Evolutionary conservation across 192 early-diverging fungal genomes (phyloP).

Genomic region (Rhizoclosmatium globosum): DNA sequence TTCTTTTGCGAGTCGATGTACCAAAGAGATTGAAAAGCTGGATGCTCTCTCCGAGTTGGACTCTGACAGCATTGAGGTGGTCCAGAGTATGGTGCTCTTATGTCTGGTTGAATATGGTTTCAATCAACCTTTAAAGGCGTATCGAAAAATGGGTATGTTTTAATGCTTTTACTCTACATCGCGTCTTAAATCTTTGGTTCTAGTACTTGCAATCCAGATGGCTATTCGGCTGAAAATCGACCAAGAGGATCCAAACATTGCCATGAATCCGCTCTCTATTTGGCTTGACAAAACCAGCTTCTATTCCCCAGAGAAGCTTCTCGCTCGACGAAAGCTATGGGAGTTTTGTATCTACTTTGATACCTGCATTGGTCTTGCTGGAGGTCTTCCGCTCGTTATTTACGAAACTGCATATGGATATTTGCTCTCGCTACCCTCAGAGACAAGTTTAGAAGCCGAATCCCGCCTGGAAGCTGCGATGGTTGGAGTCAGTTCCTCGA

Average conservation of each 20-base stretch:
- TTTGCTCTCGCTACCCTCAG: conserved; percentile 11
- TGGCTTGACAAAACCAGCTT: conserved; percentile 26
- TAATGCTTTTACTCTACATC: background rate
- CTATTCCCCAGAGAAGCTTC: conserved; percentile 3
- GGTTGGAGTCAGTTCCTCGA: background rate
- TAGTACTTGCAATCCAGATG: conserved; percentile 33
- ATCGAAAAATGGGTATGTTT: conserved; percentile 30
- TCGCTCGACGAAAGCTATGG: conserved; percentile 31
- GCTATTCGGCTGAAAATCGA: conserved; percentile 31
- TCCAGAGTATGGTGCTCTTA: conserved; percentile 25
- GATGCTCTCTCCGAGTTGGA: background rate
- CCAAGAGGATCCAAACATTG: conserved; percentile 28
- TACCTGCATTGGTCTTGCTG: conserved; percentile 25
- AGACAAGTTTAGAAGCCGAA: background rate
- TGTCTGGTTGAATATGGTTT: conserved; percentile 28
- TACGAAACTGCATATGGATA: conserved; percentile 25
- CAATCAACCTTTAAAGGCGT: conserved; percentile 30
- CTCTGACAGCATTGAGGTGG: conserved; percentile 23
- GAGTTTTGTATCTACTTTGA: conserved; percentile 34
- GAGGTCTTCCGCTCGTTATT: conserved; percentile 28
- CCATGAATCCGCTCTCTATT: conserved; percentile 35
- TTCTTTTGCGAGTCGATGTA: background rate
- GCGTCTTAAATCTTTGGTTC: background rate
- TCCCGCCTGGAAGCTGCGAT: background rate
- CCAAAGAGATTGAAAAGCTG: background rate